These are phyloP conservation scores for Jamesozyma jinghongensis DNA, from an alignment of 805 yeast genomes.

Conservation along the genomic window DNA sequence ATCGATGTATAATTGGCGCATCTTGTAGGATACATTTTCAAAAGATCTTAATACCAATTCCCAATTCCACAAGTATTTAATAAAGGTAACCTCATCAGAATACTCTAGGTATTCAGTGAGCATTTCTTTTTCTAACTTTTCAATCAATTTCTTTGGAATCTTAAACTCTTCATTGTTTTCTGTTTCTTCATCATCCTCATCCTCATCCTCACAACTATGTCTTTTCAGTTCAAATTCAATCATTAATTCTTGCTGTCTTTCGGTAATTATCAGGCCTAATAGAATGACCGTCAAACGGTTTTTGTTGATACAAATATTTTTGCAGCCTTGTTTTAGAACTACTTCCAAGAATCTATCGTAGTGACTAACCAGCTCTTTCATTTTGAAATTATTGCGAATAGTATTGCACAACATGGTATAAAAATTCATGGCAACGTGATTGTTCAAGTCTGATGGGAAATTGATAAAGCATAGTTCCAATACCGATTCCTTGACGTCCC, in stretches of 20 bases:
- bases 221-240: conserved; percentile 48
- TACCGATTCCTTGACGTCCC: conserved; percentile 35
- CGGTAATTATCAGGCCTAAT: conserved; percentile 35
- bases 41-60: conserved; percentile 51
- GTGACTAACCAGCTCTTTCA: conserved; percentile 26
- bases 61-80: conserved; percentile 61
- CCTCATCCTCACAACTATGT: conserved; percentile 12
- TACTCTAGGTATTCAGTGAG: conserved; percentile 33
- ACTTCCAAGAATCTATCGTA: conserved; percentile 31
- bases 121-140: conserved; percentile 23
- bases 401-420: conserved; percentile 32
- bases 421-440: conserved; percentile 30
- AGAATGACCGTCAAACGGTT: conserved; percentile 38
- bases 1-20: conserved; percentile 51
- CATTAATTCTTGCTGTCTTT: conserved; percentile 48
- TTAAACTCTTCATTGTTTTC: conserved; percentile 16
- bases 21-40: conserved; percentile 51
- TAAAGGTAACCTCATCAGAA: conserved; percentile 31
- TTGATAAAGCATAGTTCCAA: conserved; percentile 35
- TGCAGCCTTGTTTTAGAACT: conserved; percentile 19
- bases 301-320: conserved; percentile 26
- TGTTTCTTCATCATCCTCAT: conserved; percentile 5
- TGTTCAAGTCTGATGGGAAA: conserved; percentile 13
- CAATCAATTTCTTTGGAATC: conserved; percentile 32
- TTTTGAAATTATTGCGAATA: conserved; percentile 23